A percentile compares a stretch with the other conserved stretches of the same genome.
Evolutionary conservation across 2,329 filamentous ascomycete genomes (phyloP).

Genomic region (Alternaria gaisen): DNA sequence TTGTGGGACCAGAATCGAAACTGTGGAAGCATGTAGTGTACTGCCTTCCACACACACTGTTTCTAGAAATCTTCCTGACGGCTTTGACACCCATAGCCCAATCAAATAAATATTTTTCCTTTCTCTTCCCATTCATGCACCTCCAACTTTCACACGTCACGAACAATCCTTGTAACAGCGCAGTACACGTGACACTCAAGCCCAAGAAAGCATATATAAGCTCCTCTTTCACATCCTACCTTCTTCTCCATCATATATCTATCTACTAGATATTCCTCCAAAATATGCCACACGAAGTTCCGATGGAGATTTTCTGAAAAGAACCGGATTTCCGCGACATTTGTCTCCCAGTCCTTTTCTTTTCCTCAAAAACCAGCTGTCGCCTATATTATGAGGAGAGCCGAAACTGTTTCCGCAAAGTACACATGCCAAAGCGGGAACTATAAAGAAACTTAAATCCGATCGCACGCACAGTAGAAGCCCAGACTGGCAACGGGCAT

Average conservation of each 20-base stretch:
- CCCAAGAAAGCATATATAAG: neutral
- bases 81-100: neutral
- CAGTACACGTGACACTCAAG: rapidly evolving
- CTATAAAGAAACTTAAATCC: rapidly evolving
- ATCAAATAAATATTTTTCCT: neutral
- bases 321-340: too few species aligned
- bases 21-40: neutral
- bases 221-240: neutral
- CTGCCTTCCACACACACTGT: too few species aligned
- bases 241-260: neutral
- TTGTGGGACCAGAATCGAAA: neutral
- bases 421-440: too few species aligned
- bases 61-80: neutral
- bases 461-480: too few species aligned
- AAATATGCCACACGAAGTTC: too few species aligned
- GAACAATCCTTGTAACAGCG: rapidly evolving
- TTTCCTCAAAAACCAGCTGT: neutral
- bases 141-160: neutral
- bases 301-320: neutral
- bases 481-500: too few species aligned
- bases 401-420: too few species aligned
- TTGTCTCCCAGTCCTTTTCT: neutral
- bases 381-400: too few species aligned
- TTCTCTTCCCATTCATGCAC: neutral
- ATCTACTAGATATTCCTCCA: neutral